Base-by-base conservation (phyloP, 2,329 filamentous ascomycete species). In the Fusarium beomiforme region DNA sequence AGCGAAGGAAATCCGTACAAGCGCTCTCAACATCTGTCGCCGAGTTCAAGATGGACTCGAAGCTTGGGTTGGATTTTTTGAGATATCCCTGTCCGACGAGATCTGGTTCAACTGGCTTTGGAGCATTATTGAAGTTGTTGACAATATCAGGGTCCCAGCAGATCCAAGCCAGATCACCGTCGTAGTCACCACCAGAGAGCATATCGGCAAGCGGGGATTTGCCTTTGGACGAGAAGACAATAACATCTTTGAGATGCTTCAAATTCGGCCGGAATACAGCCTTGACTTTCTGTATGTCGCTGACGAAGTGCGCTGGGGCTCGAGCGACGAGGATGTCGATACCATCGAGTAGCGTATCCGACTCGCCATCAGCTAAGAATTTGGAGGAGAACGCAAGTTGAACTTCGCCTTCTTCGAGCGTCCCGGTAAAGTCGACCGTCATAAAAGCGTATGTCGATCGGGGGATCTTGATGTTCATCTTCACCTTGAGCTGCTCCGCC, bases 171-270 rank as follows among this genome's bases (percentile, higher is more conserved):
- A 83, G 86, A 68, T 96, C 93, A 0, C 93, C 93, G 71, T 95
- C 93, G 68, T 94, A 95, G 75, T 95, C 93, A 1, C 93, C 93
- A 1, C 93, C 93, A 2, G 92, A 93, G 0, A 95, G 83, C 73
- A 91, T 90, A 12, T 89, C 87, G 0, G 92, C 93, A 0, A 94
- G 84, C 0, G 92, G 88, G 1, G 81, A 82, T 29, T 85, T 77
- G 0, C 92, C 92, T 64, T 86, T 87, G 0, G 83, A 84, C 0
- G 93, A 85, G 71, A 98, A 98, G 0, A 98, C 86, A 17, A 96
- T 85, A 2, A 97, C 90, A 73, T 98, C 92, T 66, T 92, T 92
- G 0, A 97, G 80, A 5, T 88, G 87, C 6, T 90, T 87, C 0
- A 95, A 81, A 43, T 90, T 85, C 0, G 85, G 84, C n/a, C 83